Evolutionary conservation across 176 grass and related monocot species (phyloP), one percentile per base, ranked within the genome.

Genomic region (Zea luxurians): DNA sequence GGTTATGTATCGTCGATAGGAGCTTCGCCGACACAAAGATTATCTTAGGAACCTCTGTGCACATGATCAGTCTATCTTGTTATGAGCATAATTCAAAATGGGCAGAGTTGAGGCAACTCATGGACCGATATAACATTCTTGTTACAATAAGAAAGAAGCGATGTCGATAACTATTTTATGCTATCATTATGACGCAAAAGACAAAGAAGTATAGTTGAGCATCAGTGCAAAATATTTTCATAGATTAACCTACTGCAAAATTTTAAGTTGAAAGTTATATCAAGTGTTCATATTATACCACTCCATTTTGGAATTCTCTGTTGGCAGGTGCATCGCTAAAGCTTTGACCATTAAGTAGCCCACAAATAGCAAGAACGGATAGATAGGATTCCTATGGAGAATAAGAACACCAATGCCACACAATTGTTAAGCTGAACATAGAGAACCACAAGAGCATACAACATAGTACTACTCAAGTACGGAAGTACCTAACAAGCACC

Each of bases 331-430:
- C 79, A 86, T 66, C 55, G 79, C 85, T 73, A 97, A 58, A 82
- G 91, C 94, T 86, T 89, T 87, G 13, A 78, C 77, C 41, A 93
- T 21, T 37, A 97, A 74, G 70, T 90, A 93, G 68, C 88, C 78
- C 78, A 97, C 72, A 79, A 93, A 97, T 17, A 97, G 80, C 69
- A 90, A 88, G 61, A 93, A 81, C 36, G 91, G 2, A 59, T 97
- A 97, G 40, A 93, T 84, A 13, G 94, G 94, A 73, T 91, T 97
- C 91, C 94, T 97, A 89, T 40, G 45, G 64, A 93, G 13, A 18
- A 83, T 13, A 86, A 83, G 58, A 73, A 74, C 46, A 36, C 4
- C 15, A 13, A 13, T 37, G 38, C 82, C 82, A 91, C 45, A 38
- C 48, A 48, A 80, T 49, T 52, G 37, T 72, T 70, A n/a, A 74